These are phyloP conservation scores for Lecanicillium sp. DNA, from an alignment of 2,329 filamentous ascomycete species.

Conservation along the genomic window DNA sequence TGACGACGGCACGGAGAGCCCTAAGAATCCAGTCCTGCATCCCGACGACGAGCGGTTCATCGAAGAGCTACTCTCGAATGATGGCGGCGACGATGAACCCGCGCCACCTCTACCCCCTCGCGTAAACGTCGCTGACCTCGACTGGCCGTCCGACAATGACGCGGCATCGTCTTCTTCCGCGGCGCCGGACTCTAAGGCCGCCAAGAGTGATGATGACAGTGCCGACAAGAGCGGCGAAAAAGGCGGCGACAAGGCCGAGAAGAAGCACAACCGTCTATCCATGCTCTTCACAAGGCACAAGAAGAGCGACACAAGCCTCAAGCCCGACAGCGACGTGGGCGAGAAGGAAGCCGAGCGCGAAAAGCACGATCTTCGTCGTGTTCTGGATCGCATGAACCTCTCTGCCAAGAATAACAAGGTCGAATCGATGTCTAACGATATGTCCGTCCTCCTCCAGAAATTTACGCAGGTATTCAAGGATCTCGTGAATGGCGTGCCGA, in stretches of 20 bases:
- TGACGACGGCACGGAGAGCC: constrained; percentile 4
- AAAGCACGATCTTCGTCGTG: constrained; percentile 64
- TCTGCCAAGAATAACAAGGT: constrained; percentile 77
- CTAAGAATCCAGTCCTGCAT: constrained; percentile 3
- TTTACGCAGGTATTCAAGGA: constrained; percentile 93
- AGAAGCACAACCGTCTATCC: constrained; percentile 26
- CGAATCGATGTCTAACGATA: constrained; percentile 77
- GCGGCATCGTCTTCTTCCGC: constrained; percentile 13
- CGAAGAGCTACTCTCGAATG: constrained; percentile 31
- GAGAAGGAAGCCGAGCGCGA: constrained; percentile 37
- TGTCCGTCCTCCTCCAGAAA: constrained; percentile 67
- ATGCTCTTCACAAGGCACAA: constrained; percentile 28
- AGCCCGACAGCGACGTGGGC: constrained; percentile 19
- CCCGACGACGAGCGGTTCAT: constrained; percentile 18
- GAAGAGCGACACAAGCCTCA: constrained; percentile 26
- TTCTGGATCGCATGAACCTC: constrained; percentile 79
- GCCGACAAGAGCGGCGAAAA: constrained; percentile 16
- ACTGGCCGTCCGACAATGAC: constrained; percentile 31
- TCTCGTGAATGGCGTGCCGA: constrained; percentile 83
- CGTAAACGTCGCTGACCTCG: constrained; percentile 40
- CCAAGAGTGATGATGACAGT: too few relatives aligned
- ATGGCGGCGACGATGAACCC: constrained; percentile 22
- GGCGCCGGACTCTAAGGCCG: constrained; percentile 4
- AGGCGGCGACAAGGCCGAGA: constrained; percentile 19
- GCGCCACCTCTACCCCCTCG: constrained; percentile 49